Base-by-base conservation (phyloP, 2,329 filamentous ascomycete genomes). In the Aspergillus persii region DNA sequence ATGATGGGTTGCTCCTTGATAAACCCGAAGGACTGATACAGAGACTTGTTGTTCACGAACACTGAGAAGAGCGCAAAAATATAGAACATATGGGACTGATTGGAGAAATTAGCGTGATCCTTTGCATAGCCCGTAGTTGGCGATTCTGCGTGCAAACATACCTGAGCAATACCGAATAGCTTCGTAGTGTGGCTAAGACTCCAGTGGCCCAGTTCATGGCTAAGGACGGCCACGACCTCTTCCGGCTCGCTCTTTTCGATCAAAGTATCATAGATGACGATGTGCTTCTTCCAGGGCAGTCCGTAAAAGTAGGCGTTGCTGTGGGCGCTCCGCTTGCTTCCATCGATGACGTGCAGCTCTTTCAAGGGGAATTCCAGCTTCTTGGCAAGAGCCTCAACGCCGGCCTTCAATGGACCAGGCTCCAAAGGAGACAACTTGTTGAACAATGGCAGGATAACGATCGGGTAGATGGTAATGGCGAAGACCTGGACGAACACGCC, bases 201-300 rank as follows among this genome's bases (percentile, higher is more conserved):
- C 95, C 95, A 99, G 81, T 99, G 95, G 54, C 95, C 95, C 51
- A 99, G 85, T 78, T 99, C 95, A 75, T 99, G 95, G 39, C 92
- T 93, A 56, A 99, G 82, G 55, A 99, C 93, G 65, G 95, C 94
- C 60, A 96, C 91, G 46, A 99, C 93, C 77, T 99, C 95, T 71
- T 95, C 85, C 3, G 90, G 88, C 63, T 93, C 87, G 75, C 90
- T 95, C 85, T 98, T 96, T 78, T 97, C 94, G 63, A 99, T 92
- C 63, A 99, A 80, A 4, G 96, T 99, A 74, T 99, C 95, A 75
- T 96, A 99, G 73, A 99, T 96, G 71, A 99, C 95, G 81, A 99
- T 99, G 81, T 98, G 96, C 85, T 98, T 98, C 85, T 97, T 97
- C 93, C 94, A 99, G 47, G 95, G 95, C 57, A 99, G 85, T 61